Percentiles rank a stretch among this genome's conserved stretches.
These are phyloP conservation scores for Metarhizium guizhouense DNA, from an alignment of 2,329 filamentous ascomycete genomes.

Conservation along the genomic window DNA sequence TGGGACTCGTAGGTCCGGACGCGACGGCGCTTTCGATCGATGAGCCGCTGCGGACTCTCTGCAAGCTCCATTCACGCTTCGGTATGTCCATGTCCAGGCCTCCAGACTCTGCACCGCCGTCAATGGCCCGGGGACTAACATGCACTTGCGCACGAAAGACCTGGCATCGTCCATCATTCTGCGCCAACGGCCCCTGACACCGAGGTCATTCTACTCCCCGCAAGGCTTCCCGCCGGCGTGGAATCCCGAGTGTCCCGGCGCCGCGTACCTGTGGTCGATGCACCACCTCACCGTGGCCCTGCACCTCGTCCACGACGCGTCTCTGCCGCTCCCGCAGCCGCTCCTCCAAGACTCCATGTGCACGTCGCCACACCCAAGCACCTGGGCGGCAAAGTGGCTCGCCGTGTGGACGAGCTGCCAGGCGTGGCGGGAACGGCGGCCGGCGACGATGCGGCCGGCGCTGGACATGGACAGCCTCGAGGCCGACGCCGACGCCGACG, in stretches of 20 bases:
- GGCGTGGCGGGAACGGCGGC: conserved; percentile 10
- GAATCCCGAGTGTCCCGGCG: not conserved
- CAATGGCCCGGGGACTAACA: not conserved
- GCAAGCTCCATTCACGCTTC: conserved; percentile 8
- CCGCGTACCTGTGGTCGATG: conserved; percentile 5
- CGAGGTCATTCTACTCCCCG: not conserved
- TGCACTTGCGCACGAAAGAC: conserved; percentile 2
- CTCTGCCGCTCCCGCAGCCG: not conserved
- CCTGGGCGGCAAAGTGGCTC: conserved; percentile 6
- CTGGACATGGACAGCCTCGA: conserved; percentile 13
- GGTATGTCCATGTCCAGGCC: conserved; percentile 4
- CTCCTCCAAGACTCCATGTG: not conserved
- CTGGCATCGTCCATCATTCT: conserved; percentile 9
- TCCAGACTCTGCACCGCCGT: not conserved
- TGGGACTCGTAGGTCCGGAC: not conserved
- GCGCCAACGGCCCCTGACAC: conserved; percentile 5
- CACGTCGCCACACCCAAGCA: no score
- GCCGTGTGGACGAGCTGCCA: conserved; percentile 11
- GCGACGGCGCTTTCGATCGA: not conserved
- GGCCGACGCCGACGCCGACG: conserved; percentile 7
- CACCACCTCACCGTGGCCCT: conserved; percentile 8
- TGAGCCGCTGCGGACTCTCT: conserved; percentile 10
- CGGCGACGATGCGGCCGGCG: conserved; percentile 9
- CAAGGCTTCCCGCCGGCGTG: not conserved
- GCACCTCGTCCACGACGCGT: conserved; percentile 2